Evolutionary conservation across 345 rosid genomes (phyloP).

Genomic region (Hibiscus syriacus): DNA sequence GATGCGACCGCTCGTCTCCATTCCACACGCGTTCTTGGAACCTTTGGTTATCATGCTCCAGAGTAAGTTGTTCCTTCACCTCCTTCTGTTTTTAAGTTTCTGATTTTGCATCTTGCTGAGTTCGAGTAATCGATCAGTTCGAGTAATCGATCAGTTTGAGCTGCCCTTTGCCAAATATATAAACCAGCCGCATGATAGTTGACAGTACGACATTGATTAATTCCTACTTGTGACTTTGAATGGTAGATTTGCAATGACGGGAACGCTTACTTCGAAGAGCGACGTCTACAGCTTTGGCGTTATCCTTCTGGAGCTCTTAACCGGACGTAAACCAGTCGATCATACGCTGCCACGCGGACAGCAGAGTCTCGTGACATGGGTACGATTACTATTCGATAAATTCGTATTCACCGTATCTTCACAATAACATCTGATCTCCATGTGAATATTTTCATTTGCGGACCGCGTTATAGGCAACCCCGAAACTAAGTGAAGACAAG

Average conservation of each 20-base stretch:
- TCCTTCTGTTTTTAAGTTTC: background rate
- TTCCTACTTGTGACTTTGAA: background rate
- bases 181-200: background rate
- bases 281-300: conserved; percentile 84
- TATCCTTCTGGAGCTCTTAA: conserved; percentile 70
- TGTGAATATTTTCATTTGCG: background rate
- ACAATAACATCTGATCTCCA: background rate
- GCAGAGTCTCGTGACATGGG: conserved; percentile 85
- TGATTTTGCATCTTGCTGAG: too few species aligned
- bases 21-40: conserved; percentile 92
- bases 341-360: conserved; percentile 79
- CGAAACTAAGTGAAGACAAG: conserved; percentile 71
- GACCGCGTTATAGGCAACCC: conserved; percentile 56
- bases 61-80: conserved; percentile 49
- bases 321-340: conserved; percentile 82
- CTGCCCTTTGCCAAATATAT: background rate
- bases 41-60: conserved; percentile 96
- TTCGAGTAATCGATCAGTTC: too few species aligned
- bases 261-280: conserved; percentile 67
- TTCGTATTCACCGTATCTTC: background rate
- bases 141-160: background rate
- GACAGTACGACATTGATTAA: background rate
- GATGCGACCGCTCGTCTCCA: conserved; percentile 89
- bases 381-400: conserved; percentile 14
- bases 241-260: conserved; percentile 77